Evolutionary conservation across 2,329 filamentous ascomycete genomes (phyloP).

Genomic region (Trichophyton simii): DNA sequence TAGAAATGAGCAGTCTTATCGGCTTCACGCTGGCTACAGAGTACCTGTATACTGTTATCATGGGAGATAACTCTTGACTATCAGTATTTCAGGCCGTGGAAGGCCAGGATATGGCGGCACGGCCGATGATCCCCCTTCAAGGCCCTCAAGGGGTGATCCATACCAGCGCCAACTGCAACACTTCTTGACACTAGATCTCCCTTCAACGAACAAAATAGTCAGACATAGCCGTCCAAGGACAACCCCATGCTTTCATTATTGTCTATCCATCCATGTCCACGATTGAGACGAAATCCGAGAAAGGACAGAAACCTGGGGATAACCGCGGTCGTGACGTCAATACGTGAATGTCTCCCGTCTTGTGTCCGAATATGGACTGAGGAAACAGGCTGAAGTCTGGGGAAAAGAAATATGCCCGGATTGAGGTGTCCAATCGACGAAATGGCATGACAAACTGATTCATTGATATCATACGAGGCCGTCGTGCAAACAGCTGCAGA

Average conservation of each 20-base stretch:
- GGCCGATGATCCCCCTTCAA: background rate
- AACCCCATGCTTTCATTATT: background rate
- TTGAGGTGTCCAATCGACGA: background rate
- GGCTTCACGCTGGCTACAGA: background rate
- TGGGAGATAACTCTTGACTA: background rate
- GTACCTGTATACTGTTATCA: background rate
- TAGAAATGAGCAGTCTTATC: background rate
- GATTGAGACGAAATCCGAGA: background rate
- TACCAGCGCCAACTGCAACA: background rate
- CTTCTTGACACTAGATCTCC: too few species aligned
- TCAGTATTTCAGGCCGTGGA: background rate
- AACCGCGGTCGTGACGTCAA: background rate
- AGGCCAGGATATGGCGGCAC: background rate
- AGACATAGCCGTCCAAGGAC: background rate
- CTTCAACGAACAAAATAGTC: background rate
- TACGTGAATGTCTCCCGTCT: background rate
- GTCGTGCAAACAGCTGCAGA: background rate
- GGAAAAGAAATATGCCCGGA: background rate
- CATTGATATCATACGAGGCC: background rate
- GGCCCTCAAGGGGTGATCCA: background rate
- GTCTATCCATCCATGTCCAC: background rate
- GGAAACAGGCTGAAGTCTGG: too few species aligned
- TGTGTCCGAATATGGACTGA: background rate
- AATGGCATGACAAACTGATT: background rate
- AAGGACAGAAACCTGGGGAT: background rate